phyloP scores from a whole-genome alignment of 192 early-diverging fungal genomes.

The Coemansia sp. region DNA sequence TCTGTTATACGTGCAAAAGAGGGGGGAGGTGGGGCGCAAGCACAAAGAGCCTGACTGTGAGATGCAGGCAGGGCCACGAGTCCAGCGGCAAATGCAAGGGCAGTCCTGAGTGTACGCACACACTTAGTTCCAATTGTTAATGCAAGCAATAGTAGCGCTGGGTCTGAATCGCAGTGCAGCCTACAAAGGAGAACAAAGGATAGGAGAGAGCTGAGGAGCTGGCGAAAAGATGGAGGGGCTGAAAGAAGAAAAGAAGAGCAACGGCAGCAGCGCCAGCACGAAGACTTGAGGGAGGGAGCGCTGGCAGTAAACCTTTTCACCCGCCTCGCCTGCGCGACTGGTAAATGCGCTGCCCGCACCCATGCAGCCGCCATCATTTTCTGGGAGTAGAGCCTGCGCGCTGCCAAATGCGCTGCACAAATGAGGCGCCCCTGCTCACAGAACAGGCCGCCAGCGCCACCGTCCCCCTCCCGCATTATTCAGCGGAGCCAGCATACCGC shows the following conservation, averaged over 20 bases:
- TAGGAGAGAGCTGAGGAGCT: not conserved
- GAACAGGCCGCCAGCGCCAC: constrained; percentile 24
- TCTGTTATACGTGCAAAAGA: constrained; percentile 12
- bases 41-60: constrained; percentile 20
- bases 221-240: not conserved
- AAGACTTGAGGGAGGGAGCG: not conserved
- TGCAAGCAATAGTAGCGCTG: constrained; percentile 9
- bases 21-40: not conserved
- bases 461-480: constrained; percentile 16
- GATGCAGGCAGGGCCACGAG: constrained; percentile 41
- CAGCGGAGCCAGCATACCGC: not conserved
- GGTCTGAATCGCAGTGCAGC: constrained; percentile 4
- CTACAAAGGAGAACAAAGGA: not conserved
- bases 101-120: constrained; percentile 17
- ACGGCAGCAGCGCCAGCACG: not conserved
- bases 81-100: constrained; percentile 27
- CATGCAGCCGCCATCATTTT: constrained; percentile 2
- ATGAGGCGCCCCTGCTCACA: constrained; percentile 22
- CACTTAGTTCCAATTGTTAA: constrained; percentile 3
- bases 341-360: constrained; percentile 17
- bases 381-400: not conserved
- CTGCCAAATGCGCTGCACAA: constrained; percentile 6
- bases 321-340: constrained; percentile 10
- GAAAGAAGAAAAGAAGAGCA: not conserved
- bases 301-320: not conserved